Percentiles rank a stretch among this genome's conserved stretches.
phyloP scores from a whole-genome alignment of 1,139 yeast species.

The Arxiozyma heterogenica region DNA sequence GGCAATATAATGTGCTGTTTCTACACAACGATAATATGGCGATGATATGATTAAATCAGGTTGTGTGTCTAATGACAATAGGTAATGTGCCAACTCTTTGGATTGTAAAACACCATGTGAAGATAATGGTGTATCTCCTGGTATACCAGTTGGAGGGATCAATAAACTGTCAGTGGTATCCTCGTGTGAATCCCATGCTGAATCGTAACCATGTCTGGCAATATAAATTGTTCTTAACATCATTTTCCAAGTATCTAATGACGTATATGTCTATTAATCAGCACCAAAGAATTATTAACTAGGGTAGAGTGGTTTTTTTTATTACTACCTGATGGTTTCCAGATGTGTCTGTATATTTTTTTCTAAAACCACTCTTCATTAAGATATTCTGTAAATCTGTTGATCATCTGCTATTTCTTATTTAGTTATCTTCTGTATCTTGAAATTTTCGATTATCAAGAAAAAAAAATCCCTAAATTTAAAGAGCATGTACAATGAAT shows the following conservation, averaged over 20 bases:
- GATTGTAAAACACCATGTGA: conserved; percentile 78
- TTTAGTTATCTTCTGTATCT: not conserved
- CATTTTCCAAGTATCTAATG: conserved; percentile 15
- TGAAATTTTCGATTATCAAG: not conserved
- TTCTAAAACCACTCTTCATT: not conserved
- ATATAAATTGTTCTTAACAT: conserved; percentile 33
- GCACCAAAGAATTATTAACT: no score
- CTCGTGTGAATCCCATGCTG: conserved; percentile 64
- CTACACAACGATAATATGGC: conserved; percentile 84
- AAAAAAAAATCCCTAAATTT: no score
- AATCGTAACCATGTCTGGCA: conserved; percentile 63
- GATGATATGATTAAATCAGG: conserved; percentile 64
- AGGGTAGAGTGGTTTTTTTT: no score
- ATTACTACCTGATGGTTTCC: no score
- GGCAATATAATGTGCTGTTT: conserved; percentile 69
- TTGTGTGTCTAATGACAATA: conserved; percentile 37
- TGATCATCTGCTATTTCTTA: not conserved
- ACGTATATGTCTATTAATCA: not conserved
- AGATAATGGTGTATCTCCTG: conserved; percentile 73
- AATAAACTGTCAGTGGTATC: conserved; percentile 55
- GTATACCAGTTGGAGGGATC: conserved; percentile 75
- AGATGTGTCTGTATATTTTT: no score
- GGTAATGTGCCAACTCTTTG: conserved; percentile 52
- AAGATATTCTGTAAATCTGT: no score
- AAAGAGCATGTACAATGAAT: not conserved